These are phyloP conservation scores for Elsinoe batatas DNA, from an alignment of 2,329 filamentous ascomycete genomes.

Conservation along the genomic window DNA sequence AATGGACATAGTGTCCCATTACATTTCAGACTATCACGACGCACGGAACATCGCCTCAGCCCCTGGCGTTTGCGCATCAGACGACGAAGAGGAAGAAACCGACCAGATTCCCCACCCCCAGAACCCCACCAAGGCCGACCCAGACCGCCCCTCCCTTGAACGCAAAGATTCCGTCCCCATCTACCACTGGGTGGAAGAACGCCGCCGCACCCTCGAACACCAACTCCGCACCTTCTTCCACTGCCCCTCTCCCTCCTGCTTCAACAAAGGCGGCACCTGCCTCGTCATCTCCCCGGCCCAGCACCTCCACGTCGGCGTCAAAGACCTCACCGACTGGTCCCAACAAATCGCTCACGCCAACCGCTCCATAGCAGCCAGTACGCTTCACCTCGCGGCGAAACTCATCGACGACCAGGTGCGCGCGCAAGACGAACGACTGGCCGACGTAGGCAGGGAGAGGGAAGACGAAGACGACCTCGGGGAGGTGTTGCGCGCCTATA, in stretches of 20 bases:
- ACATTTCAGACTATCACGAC: conserved; percentile 12
- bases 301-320: conserved; percentile 6
- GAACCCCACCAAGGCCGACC: neutral
- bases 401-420: conserved; percentile 6
- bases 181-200: conserved; percentile 13
- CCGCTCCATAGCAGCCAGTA: conserved; percentile 8
- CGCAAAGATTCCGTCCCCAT: conserved; percentile 10
- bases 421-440: neutral
- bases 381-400: conserved; percentile 10
- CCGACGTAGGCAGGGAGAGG: conserved; percentile 3
- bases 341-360: conserved; percentile 12
- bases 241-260: conserved; percentile 12
- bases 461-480: conserved; percentile 12
- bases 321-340: conserved; percentile 12
- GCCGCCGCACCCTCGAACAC: conserved; percentile 11
- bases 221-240: conserved; percentile 11
- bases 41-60: conserved; percentile 13
- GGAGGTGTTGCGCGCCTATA: neutral
- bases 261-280: conserved; percentile 13
- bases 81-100: conserved; percentile 1
- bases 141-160: conserved; percentile 1
- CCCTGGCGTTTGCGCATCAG: neutral
- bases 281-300: conserved; percentile 6
- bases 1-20: conserved; percentile 12
- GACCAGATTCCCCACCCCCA: neutral